phyloP scores from a whole-genome alignment of 192 early-diverging fungal species.

The Coemansia sp. region DNA sequence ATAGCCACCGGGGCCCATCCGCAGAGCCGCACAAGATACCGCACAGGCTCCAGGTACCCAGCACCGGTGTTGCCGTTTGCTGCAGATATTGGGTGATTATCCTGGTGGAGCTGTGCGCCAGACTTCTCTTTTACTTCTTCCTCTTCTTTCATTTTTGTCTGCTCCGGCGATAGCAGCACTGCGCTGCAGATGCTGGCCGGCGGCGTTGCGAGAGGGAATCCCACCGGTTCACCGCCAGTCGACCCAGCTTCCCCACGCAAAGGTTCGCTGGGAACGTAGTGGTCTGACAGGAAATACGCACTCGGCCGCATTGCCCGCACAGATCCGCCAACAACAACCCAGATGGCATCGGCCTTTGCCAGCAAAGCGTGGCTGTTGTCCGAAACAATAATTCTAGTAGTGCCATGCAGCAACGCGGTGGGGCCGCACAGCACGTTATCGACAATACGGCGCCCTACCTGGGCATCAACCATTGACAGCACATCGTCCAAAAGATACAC shows the following conservation, averaged over 20 bases:
- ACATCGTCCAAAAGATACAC: constrained; percentile 74
- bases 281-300: not conserved
- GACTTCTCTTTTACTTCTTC: too few relatives aligned
- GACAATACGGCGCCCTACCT: constrained; percentile 58
- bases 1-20: constrained; percentile 8
- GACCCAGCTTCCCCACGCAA: too few relatives aligned
- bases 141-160: too few relatives aligned
- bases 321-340: constrained; percentile 49
- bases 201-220: too few relatives aligned
- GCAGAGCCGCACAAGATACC: constrained; percentile 38
- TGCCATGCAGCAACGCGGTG: constrained; percentile 28
- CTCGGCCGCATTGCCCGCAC: constrained; percentile 3
- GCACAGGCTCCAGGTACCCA: constrained; percentile 14
- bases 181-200: too few relatives aligned
- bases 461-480: constrained; percentile 64
- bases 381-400: constrained; percentile 59
- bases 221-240: too few relatives aligned
- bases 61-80: not conserved
- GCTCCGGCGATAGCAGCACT: too few relatives aligned
- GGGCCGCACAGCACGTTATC: constrained; percentile 65
- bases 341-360: constrained; percentile 47
- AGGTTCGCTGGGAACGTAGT: too few relatives aligned
- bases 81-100: too few relatives aligned
- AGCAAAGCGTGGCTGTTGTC: constrained; percentile 50
- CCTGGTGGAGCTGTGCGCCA: too few relatives aligned